phyloP scores from a whole-genome alignment of 768 basidiomycete genomes.

The Xerocomellus intermedius region DNA sequence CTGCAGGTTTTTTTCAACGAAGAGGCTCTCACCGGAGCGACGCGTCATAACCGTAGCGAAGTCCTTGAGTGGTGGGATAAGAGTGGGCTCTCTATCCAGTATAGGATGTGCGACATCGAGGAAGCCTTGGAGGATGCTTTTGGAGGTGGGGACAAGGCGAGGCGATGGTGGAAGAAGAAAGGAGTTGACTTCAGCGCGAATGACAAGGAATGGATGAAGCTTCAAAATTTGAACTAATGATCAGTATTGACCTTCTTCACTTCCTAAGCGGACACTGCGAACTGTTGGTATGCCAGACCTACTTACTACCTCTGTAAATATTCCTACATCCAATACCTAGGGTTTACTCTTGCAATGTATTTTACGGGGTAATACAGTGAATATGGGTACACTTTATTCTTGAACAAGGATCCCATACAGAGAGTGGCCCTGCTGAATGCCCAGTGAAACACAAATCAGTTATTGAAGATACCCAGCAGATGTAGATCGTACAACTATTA shows the following conservation, averaged over 20 bases:
- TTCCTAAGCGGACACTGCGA: background rate
- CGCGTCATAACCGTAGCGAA: constrained; percentile 75
- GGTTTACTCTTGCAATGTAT: constrained; percentile 8
- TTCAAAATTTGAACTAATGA: constrained; percentile 66
- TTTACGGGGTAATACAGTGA: constrained; percentile 8
- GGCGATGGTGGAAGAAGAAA: constrained; percentile 78
- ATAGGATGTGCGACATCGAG: constrained; percentile 89
- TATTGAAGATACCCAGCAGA: constrained; percentile 2
- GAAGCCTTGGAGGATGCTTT: constrained; percentile 88
- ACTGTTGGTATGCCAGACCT: background rate
- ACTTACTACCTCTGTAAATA: constrained; percentile 1
- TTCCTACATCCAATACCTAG: background rate
- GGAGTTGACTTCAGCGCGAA: constrained; percentile 83
- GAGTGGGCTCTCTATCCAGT: constrained; percentile 75
- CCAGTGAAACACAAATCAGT: background rate
- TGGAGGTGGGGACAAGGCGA: constrained; percentile 70
- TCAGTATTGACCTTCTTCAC: background rate
- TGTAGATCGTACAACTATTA: constrained; percentile 9
- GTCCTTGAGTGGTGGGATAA: constrained; percentile 89
- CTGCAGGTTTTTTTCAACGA: constrained; percentile 77
- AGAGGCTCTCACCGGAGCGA: constrained; percentile 77
- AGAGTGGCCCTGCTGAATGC: background rate
- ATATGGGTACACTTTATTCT: constrained; percentile 10
- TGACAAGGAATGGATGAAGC: constrained; percentile 87
- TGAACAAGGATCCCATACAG: background rate